phyloP scores from a whole-genome alignment of 805 yeast species.

The Yamadazyma laniorum region DNA sequence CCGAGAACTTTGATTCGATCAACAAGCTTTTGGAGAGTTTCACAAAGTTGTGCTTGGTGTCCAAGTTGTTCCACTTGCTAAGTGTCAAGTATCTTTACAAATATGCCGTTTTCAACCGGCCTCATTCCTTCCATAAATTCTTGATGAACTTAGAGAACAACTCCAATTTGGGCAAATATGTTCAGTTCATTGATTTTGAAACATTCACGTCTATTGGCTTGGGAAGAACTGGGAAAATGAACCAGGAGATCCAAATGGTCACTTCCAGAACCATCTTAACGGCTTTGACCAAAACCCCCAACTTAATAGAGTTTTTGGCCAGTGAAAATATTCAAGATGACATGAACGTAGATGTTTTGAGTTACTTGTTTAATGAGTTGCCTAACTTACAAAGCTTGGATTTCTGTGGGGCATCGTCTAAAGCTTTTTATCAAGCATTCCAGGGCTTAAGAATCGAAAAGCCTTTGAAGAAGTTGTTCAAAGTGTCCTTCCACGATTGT shows the following conservation, averaged over 20 bases:
- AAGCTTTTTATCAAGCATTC: constrained; percentile 59
- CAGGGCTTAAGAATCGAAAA: constrained; percentile 35
- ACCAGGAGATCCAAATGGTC: constrained; percentile 86
- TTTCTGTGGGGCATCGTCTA: constrained; percentile 84
- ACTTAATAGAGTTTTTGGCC: constrained; percentile 74
- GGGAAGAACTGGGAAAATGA: constrained; percentile 88
- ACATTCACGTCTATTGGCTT: constrained; percentile 87
- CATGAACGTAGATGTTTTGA: constrained; percentile 58
- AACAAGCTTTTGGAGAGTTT: constrained; percentile 52
- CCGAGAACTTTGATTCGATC: constrained; percentile 47
- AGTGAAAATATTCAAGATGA: constrained; percentile 86
- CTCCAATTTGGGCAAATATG: constrained; percentile 54
- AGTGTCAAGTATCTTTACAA: constrained; percentile 59
- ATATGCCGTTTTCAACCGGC: constrained; percentile 73
- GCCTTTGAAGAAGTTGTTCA: constrained; percentile 25
- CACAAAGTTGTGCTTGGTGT: constrained; percentile 51
- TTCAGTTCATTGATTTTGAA: constrained; percentile 78
- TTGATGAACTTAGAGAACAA: constrained; percentile 48
- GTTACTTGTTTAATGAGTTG: constrained; percentile 51
- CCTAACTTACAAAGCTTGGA: constrained; percentile 67
- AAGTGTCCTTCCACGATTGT: constrained; percentile 83
- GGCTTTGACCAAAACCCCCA: constrained; percentile 62
- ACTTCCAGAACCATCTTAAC: constrained; percentile 68
- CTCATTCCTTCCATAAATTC: constrained; percentile 74
- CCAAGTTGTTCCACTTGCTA: constrained; percentile 56